Evolutionary conservation across 1,284 basidiomycete genomes (phyloP).

Genomic region (Microbotryum violaceum): DNA sequence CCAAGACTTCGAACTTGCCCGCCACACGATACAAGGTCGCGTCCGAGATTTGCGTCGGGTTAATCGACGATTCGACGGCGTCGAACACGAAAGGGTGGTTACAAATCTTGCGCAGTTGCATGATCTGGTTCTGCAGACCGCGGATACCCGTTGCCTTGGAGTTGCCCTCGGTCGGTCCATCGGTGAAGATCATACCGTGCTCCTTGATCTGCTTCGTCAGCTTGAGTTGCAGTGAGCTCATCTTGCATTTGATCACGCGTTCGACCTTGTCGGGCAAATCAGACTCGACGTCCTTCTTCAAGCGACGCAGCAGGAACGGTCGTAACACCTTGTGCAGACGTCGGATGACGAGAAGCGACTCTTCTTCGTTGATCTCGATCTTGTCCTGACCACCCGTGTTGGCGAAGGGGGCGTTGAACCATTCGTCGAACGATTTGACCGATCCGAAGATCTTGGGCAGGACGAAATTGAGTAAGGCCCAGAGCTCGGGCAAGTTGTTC

Average conservation of each 20-base stretch:
- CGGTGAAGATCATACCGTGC: conserved; percentile 70
- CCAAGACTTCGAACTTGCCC: conserved; percentile 93
- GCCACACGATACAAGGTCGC: conserved; percentile 72
- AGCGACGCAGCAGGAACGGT: conserved; percentile 87
- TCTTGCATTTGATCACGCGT: conserved; percentile 96
- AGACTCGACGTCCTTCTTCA: conserved; percentile 98
- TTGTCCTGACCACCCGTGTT: conserved; percentile 94
- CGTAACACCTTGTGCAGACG: conserved; percentile 97
- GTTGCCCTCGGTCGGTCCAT: conserved; percentile 19
- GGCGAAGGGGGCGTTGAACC: conserved; percentile 99
- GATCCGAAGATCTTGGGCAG: conserved; percentile 99
- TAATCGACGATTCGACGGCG: conserved; percentile 86
- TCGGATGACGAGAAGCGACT: conserved; percentile 92
- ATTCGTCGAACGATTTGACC: conserved; percentile 98
- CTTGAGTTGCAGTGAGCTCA: conserved; percentile 90
- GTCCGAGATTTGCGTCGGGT: conserved; percentile 74
- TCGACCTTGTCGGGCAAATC: conserved; percentile 99
- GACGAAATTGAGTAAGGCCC: conserved; percentile 97
- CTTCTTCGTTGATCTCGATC: conserved; percentile 99
- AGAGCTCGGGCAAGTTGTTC: conserved; percentile 97
- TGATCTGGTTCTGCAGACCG: conserved; percentile 86
- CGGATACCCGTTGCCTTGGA: conserved; percentile 36
- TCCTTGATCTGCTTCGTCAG: conserved; percentile 98
- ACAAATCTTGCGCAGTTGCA: conserved; percentile 99
- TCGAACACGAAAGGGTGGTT: conserved; percentile 96